Evolutionary conservation across 352 stramenopile genomes (phyloP).

Genomic region (Phytophthora sp.): DNA sequence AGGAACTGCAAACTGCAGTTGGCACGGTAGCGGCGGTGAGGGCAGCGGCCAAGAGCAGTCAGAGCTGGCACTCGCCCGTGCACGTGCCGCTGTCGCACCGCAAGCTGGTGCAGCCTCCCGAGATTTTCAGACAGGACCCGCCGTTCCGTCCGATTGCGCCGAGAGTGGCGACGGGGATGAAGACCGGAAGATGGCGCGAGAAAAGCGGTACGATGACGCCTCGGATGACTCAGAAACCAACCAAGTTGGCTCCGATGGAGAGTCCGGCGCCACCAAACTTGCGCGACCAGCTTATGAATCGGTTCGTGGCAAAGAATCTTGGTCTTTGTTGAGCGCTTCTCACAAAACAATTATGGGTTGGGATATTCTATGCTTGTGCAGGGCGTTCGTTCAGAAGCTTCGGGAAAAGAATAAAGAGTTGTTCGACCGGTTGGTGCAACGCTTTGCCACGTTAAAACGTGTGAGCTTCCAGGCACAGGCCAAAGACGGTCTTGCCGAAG

Average conservation of each 20-base stretch:
- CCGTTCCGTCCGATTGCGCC: slow-evolving; percentile 42
- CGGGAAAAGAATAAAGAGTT: slow-evolving; percentile 44
- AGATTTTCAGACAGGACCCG: slow-evolving; percentile 49
- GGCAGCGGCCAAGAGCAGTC: slow-evolving; percentile 2
- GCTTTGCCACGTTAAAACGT: slow-evolving; percentile 32
- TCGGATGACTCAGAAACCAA: slow-evolving; percentile 8
- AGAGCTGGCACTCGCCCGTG: slow-evolving; percentile 69
- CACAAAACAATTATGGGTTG: too few relatives aligned
- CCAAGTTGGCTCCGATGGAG: slow-evolving; percentile 24
- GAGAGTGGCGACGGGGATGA: not conserved
- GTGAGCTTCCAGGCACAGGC: not conserved
- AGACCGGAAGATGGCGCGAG: not conserved
- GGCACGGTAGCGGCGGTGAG: not conserved
- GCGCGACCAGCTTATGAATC: slow-evolving; percentile 20
- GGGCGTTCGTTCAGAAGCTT: slow-evolving; percentile 33
- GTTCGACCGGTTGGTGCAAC: slow-evolving; percentile 41
- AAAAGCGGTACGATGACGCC: not conserved
- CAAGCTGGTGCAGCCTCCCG: slow-evolving; percentile 60
- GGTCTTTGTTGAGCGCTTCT: not conserved
- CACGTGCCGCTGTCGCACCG: slow-evolving; percentile 67
- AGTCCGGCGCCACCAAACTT: not conserved
- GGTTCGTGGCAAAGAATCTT: slow-evolving; percentile 14
- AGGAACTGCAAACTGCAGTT: slow-evolving; percentile 27
- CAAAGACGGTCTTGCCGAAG: too few relatives aligned
- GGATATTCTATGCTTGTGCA: slow-evolving; percentile 10